Conservation (phyloP, 169 alveolate species). For the Cardiosporidium cionae region DNA sequence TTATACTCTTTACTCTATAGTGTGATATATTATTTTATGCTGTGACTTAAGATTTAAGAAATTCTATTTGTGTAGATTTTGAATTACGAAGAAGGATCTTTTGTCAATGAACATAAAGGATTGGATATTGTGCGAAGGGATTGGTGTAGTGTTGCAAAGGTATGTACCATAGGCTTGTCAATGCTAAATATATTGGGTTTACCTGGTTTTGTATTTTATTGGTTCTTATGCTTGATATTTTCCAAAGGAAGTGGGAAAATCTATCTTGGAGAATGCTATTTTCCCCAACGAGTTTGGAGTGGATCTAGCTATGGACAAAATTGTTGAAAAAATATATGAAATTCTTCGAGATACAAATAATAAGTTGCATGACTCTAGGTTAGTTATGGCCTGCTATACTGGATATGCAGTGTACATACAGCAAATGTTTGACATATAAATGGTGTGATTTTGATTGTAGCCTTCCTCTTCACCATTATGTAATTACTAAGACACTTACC, state of each 20-base stretch:
- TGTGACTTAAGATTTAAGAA: background rate
- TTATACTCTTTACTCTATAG: too few species aligned
- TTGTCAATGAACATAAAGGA: constrained; percentile 90
- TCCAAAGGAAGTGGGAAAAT: background rate
- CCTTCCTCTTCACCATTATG: constrained; percentile 70
- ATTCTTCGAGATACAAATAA: constrained; percentile 61
- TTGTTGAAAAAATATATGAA: constrained; percentile 69
- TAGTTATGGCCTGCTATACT: too few species aligned
- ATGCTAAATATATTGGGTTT: constrained; percentile 36
- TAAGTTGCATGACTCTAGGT: constrained; percentile 48
- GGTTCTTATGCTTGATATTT: background rate
- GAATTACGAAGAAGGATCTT: constrained; percentile 51
- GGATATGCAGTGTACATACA: too few species aligned
- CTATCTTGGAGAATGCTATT: background rate
- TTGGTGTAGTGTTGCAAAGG: constrained; percentile 89
- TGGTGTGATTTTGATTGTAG: too few species aligned
- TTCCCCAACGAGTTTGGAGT: constrained; percentile 12
- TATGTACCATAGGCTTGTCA: constrained; percentile 67
- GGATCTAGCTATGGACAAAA: constrained; percentile 41
- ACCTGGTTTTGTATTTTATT: constrained; percentile 6
- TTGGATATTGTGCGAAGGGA: constrained; percentile 96
- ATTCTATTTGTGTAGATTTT: background rate
- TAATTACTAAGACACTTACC: constrained; percentile 87
- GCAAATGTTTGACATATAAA: too few species aligned
- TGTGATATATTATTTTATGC: background rate